Conservation (phyloP, 345 rosid species). For the Hibiscus mutabilis region DNA sequence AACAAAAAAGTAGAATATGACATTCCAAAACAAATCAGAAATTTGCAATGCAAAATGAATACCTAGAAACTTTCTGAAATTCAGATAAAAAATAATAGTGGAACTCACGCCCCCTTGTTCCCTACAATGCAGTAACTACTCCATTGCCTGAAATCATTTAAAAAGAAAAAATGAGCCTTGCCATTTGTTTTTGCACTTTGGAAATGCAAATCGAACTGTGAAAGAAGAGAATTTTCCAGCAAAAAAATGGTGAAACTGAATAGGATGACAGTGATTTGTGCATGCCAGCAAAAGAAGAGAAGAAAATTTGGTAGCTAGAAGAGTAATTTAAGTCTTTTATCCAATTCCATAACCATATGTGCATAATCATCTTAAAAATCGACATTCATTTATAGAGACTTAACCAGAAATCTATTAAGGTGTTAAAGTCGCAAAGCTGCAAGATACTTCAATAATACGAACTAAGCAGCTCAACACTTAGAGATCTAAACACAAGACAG, state of each 20-base stretch:
- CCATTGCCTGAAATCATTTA: conserved; percentile 67
- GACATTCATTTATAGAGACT: background rate
- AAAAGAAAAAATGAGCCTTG: background rate
- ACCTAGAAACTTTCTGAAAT: conserved; percentile 90
- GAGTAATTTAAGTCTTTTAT: background rate
- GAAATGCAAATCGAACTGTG: background rate
- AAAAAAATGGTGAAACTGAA: background rate
- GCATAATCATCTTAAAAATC: background rate
- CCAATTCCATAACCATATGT: background rate
- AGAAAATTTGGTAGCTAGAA: background rate
- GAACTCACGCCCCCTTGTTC: conserved; percentile 54
- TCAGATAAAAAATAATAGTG: conserved; percentile 51
- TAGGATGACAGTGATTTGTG: background rate
- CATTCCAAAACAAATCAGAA: background rate
- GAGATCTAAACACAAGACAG: background rate
- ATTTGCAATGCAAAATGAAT: conserved; percentile 6
- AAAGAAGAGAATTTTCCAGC: background rate
- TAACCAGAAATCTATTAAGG: background rate
- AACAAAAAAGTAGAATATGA: background rate
- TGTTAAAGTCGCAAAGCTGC: background rate
- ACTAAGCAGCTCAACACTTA: background rate
- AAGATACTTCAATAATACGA: background rate
- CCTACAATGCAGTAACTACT: conserved; percentile 56
- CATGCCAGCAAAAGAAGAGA: background rate
- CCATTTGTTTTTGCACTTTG: background rate